Evolutionary conservation across 2,329 filamentous ascomycete species (phyloP).

Genomic region (Exophiala xenobiotica): DNA sequence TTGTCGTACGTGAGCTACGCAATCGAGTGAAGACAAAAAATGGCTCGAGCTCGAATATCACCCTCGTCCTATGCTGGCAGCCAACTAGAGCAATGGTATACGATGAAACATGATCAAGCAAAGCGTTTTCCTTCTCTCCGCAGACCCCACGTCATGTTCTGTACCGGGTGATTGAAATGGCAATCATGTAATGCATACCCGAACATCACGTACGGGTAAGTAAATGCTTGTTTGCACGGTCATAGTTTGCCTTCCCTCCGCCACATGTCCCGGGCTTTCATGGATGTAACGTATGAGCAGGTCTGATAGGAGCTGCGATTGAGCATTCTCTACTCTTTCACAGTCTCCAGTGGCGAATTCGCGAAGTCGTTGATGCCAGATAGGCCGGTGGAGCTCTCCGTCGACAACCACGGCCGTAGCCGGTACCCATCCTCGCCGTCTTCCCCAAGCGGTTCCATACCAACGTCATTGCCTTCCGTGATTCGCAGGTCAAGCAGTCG

Average conservation of each 20-base stretch:
- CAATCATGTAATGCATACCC: too few relatives aligned
- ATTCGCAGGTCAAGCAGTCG: conserved; percentile 39
- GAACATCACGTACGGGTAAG: too few relatives aligned
- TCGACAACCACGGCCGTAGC: conserved; percentile 18
- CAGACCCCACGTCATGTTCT: background rate
- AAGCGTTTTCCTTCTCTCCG: background rate
- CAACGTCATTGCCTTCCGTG: conserved; percentile 14
- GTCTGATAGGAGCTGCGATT: too few relatives aligned
- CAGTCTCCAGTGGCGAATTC: conserved; percentile 20
- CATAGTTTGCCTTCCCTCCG: too few relatives aligned
- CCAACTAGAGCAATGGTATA: background rate
- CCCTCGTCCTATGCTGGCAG: too few relatives aligned
- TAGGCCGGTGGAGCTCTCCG: conserved; percentile 2
- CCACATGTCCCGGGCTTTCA: too few relatives aligned
- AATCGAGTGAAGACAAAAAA: too few relatives aligned
- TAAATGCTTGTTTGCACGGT: too few relatives aligned
- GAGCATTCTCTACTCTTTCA: conserved; percentile 15
- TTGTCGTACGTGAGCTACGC: too few relatives aligned
- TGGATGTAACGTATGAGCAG: too few relatives aligned
- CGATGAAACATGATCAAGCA: background rate
- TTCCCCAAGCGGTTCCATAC: conserved; percentile 8
- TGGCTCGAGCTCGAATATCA: too few relatives aligned
- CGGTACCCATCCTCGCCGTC: background rate
- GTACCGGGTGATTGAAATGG: background rate
- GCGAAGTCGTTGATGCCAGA: conserved; percentile 10